Evolutionary conservation across 2,329 filamentous ascomycete species (phyloP), one percentile per base, ranked within the genome.

Genomic region (Pseudomassariella vexata): DNA sequence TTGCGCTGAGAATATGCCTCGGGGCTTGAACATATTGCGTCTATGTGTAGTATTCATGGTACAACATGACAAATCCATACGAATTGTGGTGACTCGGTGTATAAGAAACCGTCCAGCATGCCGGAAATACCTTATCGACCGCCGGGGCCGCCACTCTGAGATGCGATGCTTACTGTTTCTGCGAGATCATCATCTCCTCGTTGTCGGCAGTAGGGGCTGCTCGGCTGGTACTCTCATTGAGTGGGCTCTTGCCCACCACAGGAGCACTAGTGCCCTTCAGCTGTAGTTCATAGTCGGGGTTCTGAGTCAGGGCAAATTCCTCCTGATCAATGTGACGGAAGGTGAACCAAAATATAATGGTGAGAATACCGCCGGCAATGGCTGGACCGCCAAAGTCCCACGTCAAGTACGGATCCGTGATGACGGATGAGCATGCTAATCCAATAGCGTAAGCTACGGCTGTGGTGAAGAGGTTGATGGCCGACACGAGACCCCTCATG

Each of bases 401-500:
- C 5, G 62, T 63, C 22, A 73, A 49, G 40, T 65, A 59, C 6
- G 68, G 68, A 45, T 73, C 68, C 0, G 53, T 57, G 35, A 73
- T 58, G 24, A 66, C 58, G 4, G 60, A 59, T 14, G 67, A 62
- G 45, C 57, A 55, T 24, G 62, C 60, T 24, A 70, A 45, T 38
- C 63, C 61, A 40, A 71, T 57, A 22, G 56, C 50, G 41, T 70
- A 67, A 24, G 66, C 61, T 35, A 70, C 41, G 28, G 63, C 62
- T 3, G 57, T 60, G 46, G 50, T 66, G 52, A 70, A 65, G 5
- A 70, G 49, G 48, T 70, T 70, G 39, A 70, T 50, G 6, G 66
- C 63, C 2, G 66, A 66, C 2, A 72, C 66, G 11, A 70, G 50
- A 42, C 66, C 65, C 39, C 66, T 56, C 68, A 71, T 71, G 47